Conservation (phyloP, 495 filamentous ascomycete genomes). For the Hyaloscypha finlandica region DNA sequence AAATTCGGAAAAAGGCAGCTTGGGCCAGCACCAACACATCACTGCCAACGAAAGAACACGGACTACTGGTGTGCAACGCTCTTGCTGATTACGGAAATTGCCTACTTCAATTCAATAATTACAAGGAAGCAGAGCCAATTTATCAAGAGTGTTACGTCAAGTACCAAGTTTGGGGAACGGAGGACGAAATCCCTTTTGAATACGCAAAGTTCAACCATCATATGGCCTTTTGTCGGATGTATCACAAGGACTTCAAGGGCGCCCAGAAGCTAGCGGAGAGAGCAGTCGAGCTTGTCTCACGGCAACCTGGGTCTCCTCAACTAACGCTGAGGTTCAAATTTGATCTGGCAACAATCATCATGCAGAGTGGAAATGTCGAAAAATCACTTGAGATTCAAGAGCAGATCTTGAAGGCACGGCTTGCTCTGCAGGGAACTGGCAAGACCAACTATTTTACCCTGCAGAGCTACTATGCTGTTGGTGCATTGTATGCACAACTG, state of each 20-base stretch:
- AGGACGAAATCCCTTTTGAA: too few relatives aligned
- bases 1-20: too few relatives aligned
- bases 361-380: conserved; percentile 28
- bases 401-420: conserved; percentile 7
- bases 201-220: too few relatives aligned
- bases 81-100: too few relatives aligned
- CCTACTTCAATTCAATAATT: too few relatives aligned
- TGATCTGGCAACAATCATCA: conserved; percentile 27
- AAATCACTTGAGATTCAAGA: conserved; percentile 26
- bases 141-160: too few relatives aligned
- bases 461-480: conserved; percentile 37
- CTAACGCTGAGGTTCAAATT: conserved; percentile 31
- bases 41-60: too few relatives aligned
- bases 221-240: conserved; percentile 20
- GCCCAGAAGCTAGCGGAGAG: conserved; percentile 25
- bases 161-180: too few relatives aligned
- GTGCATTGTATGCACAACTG: conserved; percentile 16
- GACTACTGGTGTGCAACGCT: too few relatives aligned
- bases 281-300: conserved; percentile 17
- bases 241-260: conserved; percentile 22
- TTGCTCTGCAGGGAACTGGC: conserved; percentile 13
- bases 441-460: conserved; percentile 28
- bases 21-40: too few relatives aligned
- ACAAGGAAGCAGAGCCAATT: too few relatives aligned
- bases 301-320: conserved; percentile 14